These are phyloP conservation scores for Clonostachys solani DNA, from an alignment of 2,329 filamentous ascomycete genomes.

Conservation along the genomic window DNA sequence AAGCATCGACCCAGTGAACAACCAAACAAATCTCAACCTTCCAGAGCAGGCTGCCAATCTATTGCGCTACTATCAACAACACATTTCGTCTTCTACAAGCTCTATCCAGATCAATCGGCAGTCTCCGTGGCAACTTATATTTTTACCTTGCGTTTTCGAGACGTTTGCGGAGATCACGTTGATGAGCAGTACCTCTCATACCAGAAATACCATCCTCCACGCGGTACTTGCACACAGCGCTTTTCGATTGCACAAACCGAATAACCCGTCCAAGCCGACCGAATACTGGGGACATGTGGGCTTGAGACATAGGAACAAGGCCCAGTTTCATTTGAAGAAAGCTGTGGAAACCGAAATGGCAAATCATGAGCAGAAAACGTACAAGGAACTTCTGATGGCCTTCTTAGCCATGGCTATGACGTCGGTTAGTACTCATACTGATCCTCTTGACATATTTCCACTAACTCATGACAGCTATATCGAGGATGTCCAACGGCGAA, in stretches of 20 bases:
- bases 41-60: constrained; percentile 14
- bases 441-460: no score
- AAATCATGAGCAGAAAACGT: no score
- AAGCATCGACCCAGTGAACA: no score
- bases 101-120: constrained; percentile 23
- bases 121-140: constrained; percentile 36
- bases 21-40: constrained; percentile 1
- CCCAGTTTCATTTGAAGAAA: no score
- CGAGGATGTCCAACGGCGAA: neutral
- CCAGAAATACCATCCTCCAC: constrained; percentile 30
- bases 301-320: no score
- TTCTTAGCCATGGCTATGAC: no score
- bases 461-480: no score
- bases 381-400: no score
- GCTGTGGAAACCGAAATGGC: no score
- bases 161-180: constrained; percentile 34
- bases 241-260: constrained; percentile 24
- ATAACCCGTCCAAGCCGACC: no score
- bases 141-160: constrained; percentile 32
- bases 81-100: constrained; percentile 4
- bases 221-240: constrained; percentile 35
- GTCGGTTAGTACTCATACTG: no score
- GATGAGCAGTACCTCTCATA: constrained; percentile 29
- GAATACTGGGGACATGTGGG: no score
- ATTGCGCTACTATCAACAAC: constrained; percentile 18